A percentile compares a stretch with the other conserved stretches of the same genome.
These are phyloP conservation scores for Exserohilum rostratum DNA, from an alignment of 2,329 filamentous ascomycete species.

Conservation along the genomic window DNA sequence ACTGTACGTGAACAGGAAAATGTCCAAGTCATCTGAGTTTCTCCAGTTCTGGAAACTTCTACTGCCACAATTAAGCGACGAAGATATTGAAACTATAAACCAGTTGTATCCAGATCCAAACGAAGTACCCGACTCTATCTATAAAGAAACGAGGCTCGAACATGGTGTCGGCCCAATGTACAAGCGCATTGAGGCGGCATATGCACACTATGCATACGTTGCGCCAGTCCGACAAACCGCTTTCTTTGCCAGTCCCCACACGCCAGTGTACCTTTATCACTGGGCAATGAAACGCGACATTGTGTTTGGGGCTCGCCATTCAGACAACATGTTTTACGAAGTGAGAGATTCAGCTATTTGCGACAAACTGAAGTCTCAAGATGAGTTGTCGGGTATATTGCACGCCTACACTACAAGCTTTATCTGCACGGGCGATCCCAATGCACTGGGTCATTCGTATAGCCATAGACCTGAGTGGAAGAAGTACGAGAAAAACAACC, in stretches of 20 bases:
- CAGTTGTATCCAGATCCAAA: conserved; percentile 67
- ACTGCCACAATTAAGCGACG: conserved; percentile 61
- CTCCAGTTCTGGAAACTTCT: conserved; percentile 65
- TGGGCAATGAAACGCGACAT: conserved; percentile 59
- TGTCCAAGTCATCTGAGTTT: conserved; percentile 60
- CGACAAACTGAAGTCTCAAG: conserved; percentile 33
- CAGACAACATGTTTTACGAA: conserved; percentile 46
- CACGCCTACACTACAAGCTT: conserved; percentile 43
- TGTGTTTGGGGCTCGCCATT: conserved; percentile 42
- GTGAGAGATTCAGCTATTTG: conserved; percentile 31
- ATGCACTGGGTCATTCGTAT: conserved; percentile 22
- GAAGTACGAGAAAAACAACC: conserved; percentile 16
- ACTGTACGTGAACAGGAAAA: conserved; percentile 63
- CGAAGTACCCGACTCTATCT: conserved; percentile 49
- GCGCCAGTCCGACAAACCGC: conserved; percentile 68
- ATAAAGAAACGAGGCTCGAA: conserved; percentile 47
- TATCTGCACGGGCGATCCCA: conserved; percentile 41
- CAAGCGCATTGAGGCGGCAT: conserved; percentile 64
- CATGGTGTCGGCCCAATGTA: conserved; percentile 57
- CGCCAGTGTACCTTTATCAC: conserved; percentile 64
- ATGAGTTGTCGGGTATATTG: conserved; percentile 35
- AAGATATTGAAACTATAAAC: conserved; percentile 63
- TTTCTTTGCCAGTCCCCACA: conserved; percentile 45
- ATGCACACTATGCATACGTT: conserved; percentile 69
- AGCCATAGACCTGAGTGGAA: conserved; percentile 28